Base-by-base conservation (phyloP, 2,329 filamentous ascomycete species). In the Aspergillus awamori region DNA sequence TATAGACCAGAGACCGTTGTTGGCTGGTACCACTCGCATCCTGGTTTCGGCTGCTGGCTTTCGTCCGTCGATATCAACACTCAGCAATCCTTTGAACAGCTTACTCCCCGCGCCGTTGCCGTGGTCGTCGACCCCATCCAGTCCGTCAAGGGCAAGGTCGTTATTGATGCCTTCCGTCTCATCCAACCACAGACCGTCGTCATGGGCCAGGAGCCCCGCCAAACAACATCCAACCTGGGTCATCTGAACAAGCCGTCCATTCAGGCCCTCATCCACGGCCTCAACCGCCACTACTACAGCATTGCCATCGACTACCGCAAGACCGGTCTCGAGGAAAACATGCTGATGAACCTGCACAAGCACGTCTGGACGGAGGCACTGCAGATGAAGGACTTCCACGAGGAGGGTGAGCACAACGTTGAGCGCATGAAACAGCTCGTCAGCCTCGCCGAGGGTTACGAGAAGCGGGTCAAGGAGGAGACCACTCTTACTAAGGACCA, bases 201-300 rank as follows among this genome's bases (percentile, higher is more conserved):
- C 88, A 92, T 98, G 79, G 95, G 95, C 3, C 95, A 99, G 77
- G 95, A 99, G 77, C 95, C 95, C 10, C 90, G 95, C 60, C 95
- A 99, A 79, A 98, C 93, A 72, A 99, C 95, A 41, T 97, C 93
- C 68, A 99, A 99, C 82, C 81, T 99, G 74, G 95, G 96, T 26
- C 95, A 99, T 77, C 86, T 99, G 68, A 98, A 99, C 84, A 99
- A 99, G 82, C 96, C 95, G 26, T 97, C 93, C n/a, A 99, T 99
- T 67, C 96, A 99, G 82, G 94, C 96, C 38, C 89, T 99, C 60
- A 99, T 99, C 67, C 95, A 99, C 79, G 95, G 95, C 61, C 86
- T 99, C 48, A 99, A 99, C 83, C 86, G 95, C 73, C 95, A 99
- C 83, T 99, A 99, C 85, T 99, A 99, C 85, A 97, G 92, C 71